These are phyloP conservation scores for Cruciata laevipes DNA, from an alignment of 257 asterid genomes.

Conservation along the genomic window DNA sequence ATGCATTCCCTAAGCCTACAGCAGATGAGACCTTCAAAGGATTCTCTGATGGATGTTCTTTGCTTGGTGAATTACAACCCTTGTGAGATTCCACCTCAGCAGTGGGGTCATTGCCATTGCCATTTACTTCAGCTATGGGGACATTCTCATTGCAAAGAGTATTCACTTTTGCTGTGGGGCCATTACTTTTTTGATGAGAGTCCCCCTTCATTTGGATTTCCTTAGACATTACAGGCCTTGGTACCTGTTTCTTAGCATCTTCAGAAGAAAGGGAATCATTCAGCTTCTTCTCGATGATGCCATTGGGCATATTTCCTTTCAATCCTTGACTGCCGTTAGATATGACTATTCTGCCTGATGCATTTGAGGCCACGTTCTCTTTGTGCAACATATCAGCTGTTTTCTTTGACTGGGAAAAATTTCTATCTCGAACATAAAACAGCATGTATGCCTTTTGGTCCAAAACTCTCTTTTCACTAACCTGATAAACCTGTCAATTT, in stretches of 20 bases:
- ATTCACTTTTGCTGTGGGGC: slow-evolving; percentile 17
- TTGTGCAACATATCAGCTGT: slow-evolving; percentile 33
- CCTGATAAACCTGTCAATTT: slow-evolving; percentile 71
- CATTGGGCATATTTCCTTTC: slow-evolving; percentile 33
- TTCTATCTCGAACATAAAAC: slow-evolving; percentile 80
- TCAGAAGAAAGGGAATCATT: slow-evolving; percentile 27
- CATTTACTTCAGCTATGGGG: too few relatives aligned
- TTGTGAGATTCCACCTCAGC: slow-evolving; percentile 16
- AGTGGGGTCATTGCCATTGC: slow-evolving; percentile 19
- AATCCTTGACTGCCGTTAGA: slow-evolving; percentile 31
- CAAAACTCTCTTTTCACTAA: slow-evolving; percentile 68
- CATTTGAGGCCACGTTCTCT: slow-evolving; percentile 36
- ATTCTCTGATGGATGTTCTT: slow-evolving; percentile 21
- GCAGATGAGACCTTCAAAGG: slow-evolving; percentile 22
- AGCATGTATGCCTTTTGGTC: slow-evolving; percentile 96
- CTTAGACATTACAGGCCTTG: slow-evolving; percentile 15
- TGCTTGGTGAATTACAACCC: slow-evolving; percentile 22
- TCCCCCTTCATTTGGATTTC: slow-evolving; percentile 23
- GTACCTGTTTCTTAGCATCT: slow-evolving; percentile 25
- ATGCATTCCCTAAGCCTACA: slow-evolving; percentile 22
- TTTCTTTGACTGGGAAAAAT: slow-evolving; percentile 34
- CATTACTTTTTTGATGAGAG: slow-evolving; percentile 21
- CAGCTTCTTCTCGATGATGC: slow-evolving; percentile 26
- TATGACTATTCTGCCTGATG: slow-evolving; percentile 33
- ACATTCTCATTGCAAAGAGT: slow-evolving; percentile 20